phyloP scores from a whole-genome alignment of 2,329 filamentous ascomycete genomes.

The Simplicillium aogashimaense region DNA sequence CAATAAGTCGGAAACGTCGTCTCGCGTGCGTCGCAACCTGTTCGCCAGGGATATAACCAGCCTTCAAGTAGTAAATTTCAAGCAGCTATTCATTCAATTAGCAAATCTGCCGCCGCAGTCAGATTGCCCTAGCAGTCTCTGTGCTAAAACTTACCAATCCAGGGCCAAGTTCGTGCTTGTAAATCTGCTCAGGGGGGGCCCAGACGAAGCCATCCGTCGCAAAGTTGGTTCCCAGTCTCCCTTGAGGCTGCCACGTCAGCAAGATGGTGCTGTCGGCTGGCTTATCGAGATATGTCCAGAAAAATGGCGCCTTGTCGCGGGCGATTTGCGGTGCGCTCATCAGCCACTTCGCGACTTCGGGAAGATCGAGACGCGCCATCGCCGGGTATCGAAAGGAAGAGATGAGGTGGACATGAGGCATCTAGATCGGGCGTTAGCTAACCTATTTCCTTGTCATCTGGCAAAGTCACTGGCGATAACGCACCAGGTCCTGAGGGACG shows the following conservation, averaged over 20 bases:
- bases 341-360: slow-evolving; percentile 76
- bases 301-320: slow-evolving; percentile 75
- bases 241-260: slow-evolving; percentile 79
- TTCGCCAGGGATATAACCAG: slow-evolving; percentile 72
- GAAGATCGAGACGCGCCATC: slow-evolving; percentile 59
- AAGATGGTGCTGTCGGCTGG: slow-evolving; percentile 75
- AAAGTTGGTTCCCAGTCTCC: slow-evolving; percentile 61
- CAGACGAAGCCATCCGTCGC: slow-evolving; percentile 90
- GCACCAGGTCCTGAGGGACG: slow-evolving; percentile 31
- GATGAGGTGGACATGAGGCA: slow-evolving; percentile 82
- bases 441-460: background rate
- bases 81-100: slow-evolving; percentile 50
- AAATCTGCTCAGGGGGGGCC: slow-evolving; percentile 71
- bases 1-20: slow-evolving; percentile 74
- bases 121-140: background rate
- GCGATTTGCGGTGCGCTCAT: slow-evolving; percentile 76
- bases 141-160: slow-evolving; percentile 36
- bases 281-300: slow-evolving; percentile 83
- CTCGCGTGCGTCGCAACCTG: slow-evolving; percentile 66
- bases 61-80: slow-evolving; percentile 78
- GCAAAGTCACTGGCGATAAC: slow-evolving; percentile 7
- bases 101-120: background rate
- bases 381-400: slow-evolving; percentile 74
- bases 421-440: slow-evolving; percentile 35
- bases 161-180: slow-evolving; percentile 60